These are phyloP conservation scores for Schizonepeta tenuifolia DNA, from an alignment of 257 asterid species.

Conservation along the genomic window DNA sequence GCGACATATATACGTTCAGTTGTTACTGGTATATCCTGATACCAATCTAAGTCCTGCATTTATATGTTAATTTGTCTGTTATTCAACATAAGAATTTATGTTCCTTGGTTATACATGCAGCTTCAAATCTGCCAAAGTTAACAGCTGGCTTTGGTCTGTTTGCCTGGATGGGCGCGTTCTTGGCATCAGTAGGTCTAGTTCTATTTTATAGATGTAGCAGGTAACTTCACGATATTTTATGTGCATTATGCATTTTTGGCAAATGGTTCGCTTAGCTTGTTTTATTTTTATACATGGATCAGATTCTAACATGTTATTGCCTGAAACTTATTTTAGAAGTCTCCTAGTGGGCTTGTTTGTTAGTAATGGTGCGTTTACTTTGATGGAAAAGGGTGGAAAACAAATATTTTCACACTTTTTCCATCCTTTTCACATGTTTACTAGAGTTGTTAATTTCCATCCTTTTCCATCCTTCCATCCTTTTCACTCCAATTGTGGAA, in stretches of 20 bases:
- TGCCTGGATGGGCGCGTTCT: constrained; percentile 94
- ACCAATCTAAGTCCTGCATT: constrained; percentile 17
- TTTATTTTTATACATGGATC: constrained; percentile 10
- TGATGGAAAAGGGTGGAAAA: too few species aligned
- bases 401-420: too few species aligned
- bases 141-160: constrained; percentile 82
- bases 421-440: too few species aligned
- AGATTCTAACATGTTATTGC: constrained; percentile 14
- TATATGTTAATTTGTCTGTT: neutral
- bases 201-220: constrained; percentile 95
- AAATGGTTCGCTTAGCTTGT: constrained; percentile 11
- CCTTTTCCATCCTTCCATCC: too few species aligned
- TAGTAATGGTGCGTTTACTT: too few species aligned
- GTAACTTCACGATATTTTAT: constrained; percentile 46
- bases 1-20: constrained; percentile 75
- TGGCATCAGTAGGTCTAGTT: constrained; percentile 72
- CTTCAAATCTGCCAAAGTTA: constrained; percentile 79
- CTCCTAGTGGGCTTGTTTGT: constrained; percentile 13
- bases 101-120: constrained; percentile 52
- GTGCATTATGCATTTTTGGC: constrained; percentile 22
- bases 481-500: too few species aligned
- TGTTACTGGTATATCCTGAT: constrained; percentile 61
- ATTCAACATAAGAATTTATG: constrained; percentile 17
- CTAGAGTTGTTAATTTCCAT: too few species aligned
- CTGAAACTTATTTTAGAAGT: constrained; percentile 21